Conservation (phyloP, 2,329 filamentous ascomycete species). For the Colletotrichum horii region DNA sequence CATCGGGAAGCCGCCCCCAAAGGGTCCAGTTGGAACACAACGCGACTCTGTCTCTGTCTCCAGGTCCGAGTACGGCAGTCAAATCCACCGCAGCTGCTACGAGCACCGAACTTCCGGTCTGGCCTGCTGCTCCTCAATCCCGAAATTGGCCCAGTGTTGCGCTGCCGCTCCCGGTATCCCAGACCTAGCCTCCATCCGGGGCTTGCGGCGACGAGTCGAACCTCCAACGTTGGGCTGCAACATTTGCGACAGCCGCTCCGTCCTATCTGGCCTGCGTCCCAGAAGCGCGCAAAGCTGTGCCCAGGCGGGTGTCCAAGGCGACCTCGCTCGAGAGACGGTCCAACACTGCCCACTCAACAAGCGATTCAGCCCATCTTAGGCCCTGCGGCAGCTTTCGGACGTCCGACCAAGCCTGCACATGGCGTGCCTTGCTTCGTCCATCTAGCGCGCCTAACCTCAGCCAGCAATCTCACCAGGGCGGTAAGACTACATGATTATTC, state of each 20-base stretch:
- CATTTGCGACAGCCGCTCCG: neutral
- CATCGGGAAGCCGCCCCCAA: neutral
- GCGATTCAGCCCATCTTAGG: neutral
- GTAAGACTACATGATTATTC: neutral
- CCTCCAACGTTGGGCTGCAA: neutral
- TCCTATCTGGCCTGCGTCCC: neutral
- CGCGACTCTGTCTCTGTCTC: neutral
- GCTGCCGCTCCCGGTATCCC: neutral
- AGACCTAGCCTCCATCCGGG: neutral
- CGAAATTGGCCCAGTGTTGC: neutral
- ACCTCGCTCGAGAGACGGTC: neutral
- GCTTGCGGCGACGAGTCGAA: neutral
- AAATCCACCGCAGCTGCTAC: neutral
- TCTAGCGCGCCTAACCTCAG: slow-evolving; percentile 9
- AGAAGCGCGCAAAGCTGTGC: neutral
- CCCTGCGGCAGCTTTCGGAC: slow-evolving; percentile 14
- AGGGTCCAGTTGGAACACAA: slow-evolving; percentile 9
- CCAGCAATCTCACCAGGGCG: neutral
- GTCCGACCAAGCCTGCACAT: slow-evolving; percentile 19
- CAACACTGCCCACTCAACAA: neutral
- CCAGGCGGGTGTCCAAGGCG: neutral
- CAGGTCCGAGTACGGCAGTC: slow-evolving; percentile 1
- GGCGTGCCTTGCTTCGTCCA: slow-evolving; percentile 12
- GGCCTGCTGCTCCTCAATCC: neutral
- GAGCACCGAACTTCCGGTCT: neutral